Conservation (phyloP, 208 protist genomes). For the Willaertia magna region DNA sequence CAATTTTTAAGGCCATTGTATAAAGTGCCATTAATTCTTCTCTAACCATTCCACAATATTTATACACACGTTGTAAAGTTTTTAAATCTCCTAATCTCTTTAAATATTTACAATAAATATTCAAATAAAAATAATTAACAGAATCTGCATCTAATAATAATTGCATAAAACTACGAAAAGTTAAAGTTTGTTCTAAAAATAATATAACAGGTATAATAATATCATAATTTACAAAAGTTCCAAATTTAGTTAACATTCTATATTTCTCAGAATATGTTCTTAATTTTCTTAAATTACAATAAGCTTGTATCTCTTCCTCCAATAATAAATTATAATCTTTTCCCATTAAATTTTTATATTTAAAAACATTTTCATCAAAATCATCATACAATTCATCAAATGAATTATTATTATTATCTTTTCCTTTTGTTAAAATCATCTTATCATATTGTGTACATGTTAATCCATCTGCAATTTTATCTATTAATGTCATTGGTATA, state of each 20-base stretch:
- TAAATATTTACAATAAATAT: neutral
- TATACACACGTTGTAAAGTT: neutral
- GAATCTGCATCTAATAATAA: neutral
- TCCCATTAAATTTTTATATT: no score
- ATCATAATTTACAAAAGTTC: neutral
- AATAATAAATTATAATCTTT: no score
- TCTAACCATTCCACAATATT: neutral
- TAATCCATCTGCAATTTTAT: no score
- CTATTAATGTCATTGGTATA: no score
- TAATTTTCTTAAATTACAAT: neutral
- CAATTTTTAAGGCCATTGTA: neutral
- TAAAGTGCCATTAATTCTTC: neutral
- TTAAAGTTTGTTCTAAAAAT: neutral
- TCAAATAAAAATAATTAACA: neutral
- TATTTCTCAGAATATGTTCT: neutral
- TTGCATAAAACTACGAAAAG: neutral
- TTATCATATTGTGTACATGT: no score
- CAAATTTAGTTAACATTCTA: neutral
- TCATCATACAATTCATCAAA: no score
- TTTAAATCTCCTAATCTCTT: neutral
- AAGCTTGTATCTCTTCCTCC: neutral
- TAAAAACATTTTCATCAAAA: no score
- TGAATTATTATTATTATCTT: no score
- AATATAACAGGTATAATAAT: neutral
- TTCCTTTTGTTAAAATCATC: no score